phyloP scores from a whole-genome alignment of 1,139 yeast genomes.

The Saccharomyces hybrid region DNA sequence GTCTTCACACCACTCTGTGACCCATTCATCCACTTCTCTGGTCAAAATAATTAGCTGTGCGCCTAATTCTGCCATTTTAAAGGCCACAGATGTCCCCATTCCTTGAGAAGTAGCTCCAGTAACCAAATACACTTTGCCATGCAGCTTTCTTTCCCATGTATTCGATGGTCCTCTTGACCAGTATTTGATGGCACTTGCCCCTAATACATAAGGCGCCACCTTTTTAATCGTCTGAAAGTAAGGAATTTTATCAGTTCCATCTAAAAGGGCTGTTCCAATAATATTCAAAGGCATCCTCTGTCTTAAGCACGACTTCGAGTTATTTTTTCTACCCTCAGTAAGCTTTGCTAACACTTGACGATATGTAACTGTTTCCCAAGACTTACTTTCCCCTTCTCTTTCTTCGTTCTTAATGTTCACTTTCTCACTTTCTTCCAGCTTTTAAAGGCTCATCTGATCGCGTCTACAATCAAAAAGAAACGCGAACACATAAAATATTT shows the following conservation, averaged over 20 bases:
- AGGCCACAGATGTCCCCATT: constrained; percentile 68
- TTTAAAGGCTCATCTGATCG: neutral
- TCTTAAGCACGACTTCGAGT: neutral
- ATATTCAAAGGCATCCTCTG: constrained; percentile 73
- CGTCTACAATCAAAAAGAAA: neutral
- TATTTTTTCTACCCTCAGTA: neutral
- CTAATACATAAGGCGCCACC: constrained; percentile 47
- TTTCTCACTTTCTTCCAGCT: neutral
- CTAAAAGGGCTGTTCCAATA: constrained; percentile 52
- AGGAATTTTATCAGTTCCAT: constrained; percentile 72
- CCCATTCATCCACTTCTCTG: constrained; percentile 66
- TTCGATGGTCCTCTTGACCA: constrained; percentile 72
- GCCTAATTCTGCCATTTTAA: constrained; percentile 69
- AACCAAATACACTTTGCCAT: constrained; percentile 77
- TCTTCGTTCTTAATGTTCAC: too few species aligned
- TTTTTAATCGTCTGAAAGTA: constrained; percentile 53
- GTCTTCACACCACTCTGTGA: constrained; percentile 71
- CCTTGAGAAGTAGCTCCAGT: constrained; percentile 89
- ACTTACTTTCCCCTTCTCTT: too few species aligned
- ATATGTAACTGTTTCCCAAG: neutral
- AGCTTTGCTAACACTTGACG: too few species aligned
- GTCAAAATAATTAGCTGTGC: constrained; percentile 80
- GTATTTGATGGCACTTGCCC: constrained; percentile 49
- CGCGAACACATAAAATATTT: neutral
- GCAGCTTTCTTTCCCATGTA: constrained; percentile 88